Conservation (phyloP, 768 basidiomycete genomes). For the Leccinum longicurvipes region DNA sequence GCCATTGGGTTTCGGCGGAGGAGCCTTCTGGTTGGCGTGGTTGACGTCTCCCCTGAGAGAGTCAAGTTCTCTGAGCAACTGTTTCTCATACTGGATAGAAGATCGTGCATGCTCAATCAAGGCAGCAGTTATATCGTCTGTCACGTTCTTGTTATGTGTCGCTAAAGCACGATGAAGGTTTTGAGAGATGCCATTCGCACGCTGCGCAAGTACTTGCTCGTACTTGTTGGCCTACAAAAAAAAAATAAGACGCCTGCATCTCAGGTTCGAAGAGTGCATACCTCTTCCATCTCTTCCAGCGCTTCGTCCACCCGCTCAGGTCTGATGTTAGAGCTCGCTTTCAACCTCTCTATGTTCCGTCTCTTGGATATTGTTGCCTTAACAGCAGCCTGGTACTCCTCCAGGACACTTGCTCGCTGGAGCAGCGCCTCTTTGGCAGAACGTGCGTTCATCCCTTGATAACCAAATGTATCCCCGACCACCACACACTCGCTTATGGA, state of each 20-base stretch:
- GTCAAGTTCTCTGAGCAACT: conserved; percentile 84
- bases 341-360: conserved; percentile 84
- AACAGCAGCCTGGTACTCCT: conserved; percentile 92
- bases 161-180: conserved; percentile 87
- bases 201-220: conserved; percentile 77
- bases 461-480: conserved; percentile 92
- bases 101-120: conserved; percentile 92
- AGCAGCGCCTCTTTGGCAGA: conserved; percentile 93
- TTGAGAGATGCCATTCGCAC: conserved; percentile 91
- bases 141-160: conserved; percentile 80
- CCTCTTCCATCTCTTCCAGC: conserved; percentile 90
- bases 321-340: conserved; percentile 81
- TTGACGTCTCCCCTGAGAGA: conserved; percentile 73
- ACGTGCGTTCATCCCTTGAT: conserved; percentile 95
- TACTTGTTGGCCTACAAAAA: conserved; percentile 79
- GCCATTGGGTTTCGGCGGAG: conserved; percentile 44
- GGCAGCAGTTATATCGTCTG: conserved; percentile 87
- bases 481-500: conserved; percentile 94
- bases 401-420: conserved; percentile 86
- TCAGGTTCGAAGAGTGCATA: conserved; percentile 28
- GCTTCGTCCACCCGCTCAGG: conserved; percentile 88
- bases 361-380: conserved; percentile 93
- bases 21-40: conserved; percentile 59
- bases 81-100: conserved; percentile 87
- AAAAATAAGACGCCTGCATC: conserved; percentile 7